Percentiles rank a stretch among this genome's conserved stretches.
These are phyloP conservation scores for Penicillium parvum DNA, from an alignment of 495 filamentous ascomycete genomes.

Conservation along the genomic window DNA sequence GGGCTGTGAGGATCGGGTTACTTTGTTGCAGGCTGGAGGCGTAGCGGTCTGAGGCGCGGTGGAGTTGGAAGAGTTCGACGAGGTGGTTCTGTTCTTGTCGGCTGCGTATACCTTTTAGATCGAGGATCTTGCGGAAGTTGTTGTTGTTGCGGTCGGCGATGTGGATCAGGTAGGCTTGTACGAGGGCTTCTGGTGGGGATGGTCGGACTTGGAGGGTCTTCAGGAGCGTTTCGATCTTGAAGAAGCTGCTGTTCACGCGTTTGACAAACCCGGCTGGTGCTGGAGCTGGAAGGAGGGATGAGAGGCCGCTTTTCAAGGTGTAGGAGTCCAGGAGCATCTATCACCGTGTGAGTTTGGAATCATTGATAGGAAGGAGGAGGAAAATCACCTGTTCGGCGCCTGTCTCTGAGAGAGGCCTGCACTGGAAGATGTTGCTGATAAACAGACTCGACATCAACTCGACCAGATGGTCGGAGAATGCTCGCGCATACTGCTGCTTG, in stretches of 20 bases:
- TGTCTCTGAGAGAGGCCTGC: constrained; percentile 83
- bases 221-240: constrained; percentile 83
- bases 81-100: constrained; percentile 78
- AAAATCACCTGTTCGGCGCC: constrained; percentile 81
- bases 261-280: constrained; percentile 70
- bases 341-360: constrained; percentile 5
- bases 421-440: constrained; percentile 79
- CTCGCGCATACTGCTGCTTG: constrained; percentile 90
- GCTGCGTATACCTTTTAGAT: constrained; percentile 78
- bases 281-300: constrained; percentile 38
- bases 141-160: constrained; percentile 84
- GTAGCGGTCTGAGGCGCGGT: constrained; percentile 59
- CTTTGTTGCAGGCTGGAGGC: constrained; percentile 39
- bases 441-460: constrained; percentile 78
- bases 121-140: constrained; percentile 96
- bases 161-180: constrained; percentile 94
- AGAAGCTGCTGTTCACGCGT: constrained; percentile 79
- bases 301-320: constrained; percentile 77
- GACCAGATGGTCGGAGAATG: constrained; percentile 91
- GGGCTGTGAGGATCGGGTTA: constrained; percentile 39
- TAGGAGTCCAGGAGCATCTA: constrained; percentile 94
- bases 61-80: constrained; percentile 83
- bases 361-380: not conserved
- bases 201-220: constrained; percentile 96
- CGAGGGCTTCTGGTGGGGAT: constrained; percentile 84